Evolutionary conservation across 2,329 filamentous ascomycete genomes (phyloP).

Genomic region (Neopestalotiopsis clavispora): DNA sequence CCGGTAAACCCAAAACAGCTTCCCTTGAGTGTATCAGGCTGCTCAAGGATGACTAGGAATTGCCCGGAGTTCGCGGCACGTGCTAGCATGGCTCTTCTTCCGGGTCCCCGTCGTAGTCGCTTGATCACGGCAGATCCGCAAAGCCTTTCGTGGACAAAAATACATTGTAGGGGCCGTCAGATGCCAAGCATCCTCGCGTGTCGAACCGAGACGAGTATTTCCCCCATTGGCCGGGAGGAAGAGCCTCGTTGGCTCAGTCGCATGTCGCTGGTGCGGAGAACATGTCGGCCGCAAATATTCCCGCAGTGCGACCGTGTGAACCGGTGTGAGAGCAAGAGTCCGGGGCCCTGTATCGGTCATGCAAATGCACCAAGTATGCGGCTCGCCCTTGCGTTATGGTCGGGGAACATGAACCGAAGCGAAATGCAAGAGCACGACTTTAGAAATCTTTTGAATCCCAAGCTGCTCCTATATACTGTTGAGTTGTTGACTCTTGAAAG

Average conservation of each 20-base stretch:
- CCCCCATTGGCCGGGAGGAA: background rate
- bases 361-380: background rate
- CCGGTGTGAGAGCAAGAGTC: background rate
- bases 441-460: background rate
- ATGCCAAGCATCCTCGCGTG: background rate
- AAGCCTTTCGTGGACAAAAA: background rate
- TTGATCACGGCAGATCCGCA: background rate
- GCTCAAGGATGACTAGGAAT: background rate
- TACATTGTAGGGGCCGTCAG: background rate
- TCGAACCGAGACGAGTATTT: background rate
- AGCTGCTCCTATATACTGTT: background rate
- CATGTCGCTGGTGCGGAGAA: background rate
- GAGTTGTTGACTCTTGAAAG: background rate
- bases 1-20: background rate
- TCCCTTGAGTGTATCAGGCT: background rate
- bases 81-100: background rate
- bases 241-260: background rate
- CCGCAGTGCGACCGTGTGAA: conserved; percentile 1
- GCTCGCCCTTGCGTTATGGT: background rate
- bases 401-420: background rate
- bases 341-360: background rate
- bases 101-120: background rate
- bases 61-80: background rate
- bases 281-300: background rate
- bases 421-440: too few species aligned